Percentiles rank a stretch among this genome's conserved stretches.
These are phyloP conservation scores for Claviceps spartinae DNA, from an alignment of 2,329 filamentous ascomycete species.

Conservation along the genomic window DNA sequence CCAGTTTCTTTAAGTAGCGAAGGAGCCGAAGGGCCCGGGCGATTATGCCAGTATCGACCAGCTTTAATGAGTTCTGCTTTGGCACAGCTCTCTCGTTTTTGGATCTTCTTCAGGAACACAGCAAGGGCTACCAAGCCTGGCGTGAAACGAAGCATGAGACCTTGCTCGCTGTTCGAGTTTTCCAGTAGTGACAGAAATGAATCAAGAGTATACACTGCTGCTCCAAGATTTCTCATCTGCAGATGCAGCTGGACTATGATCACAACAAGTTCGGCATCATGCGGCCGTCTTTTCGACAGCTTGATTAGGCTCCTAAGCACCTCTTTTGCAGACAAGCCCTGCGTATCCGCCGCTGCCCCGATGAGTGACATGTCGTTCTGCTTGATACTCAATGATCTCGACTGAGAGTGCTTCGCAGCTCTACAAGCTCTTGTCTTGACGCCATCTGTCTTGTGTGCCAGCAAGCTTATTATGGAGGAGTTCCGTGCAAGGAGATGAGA, in stretches of 20 bases:
- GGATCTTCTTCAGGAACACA: constrained; percentile 63
- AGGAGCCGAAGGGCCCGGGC: constrained; percentile 30
- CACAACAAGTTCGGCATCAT: constrained; percentile 67
- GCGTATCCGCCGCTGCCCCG: constrained; percentile 60
- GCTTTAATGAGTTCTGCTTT: constrained; percentile 66
- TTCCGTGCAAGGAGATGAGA: constrained; percentile 42
- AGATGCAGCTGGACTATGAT: constrained; percentile 75
- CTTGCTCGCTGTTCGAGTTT: constrained; percentile 37
- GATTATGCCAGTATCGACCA: constrained; percentile 65
- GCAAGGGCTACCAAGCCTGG: constrained; percentile 73
- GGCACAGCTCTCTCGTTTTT: constrained; percentile 59
- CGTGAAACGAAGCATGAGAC: constrained; percentile 61
- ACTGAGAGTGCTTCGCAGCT: constrained; percentile 18
- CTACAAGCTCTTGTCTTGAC: constrained; percentile 36
- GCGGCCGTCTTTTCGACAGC: constrained; percentile 58
- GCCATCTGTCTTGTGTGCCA: constrained; percentile 54
- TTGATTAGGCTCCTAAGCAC: constrained; percentile 57
- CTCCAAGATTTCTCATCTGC: constrained; percentile 53
- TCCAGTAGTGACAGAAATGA: constrained; percentile 62
- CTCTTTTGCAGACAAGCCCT: constrained; percentile 48
- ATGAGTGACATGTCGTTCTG: constrained; percentile 32
- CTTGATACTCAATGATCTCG: constrained; percentile 19
- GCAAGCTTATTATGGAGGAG: constrained; percentile 48
- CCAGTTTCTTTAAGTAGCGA: constrained; percentile 70
- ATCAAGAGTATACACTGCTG: constrained; percentile 64